Conservation (phyloP, 148 eudicot species). For the Arbutus unedo region DNA sequence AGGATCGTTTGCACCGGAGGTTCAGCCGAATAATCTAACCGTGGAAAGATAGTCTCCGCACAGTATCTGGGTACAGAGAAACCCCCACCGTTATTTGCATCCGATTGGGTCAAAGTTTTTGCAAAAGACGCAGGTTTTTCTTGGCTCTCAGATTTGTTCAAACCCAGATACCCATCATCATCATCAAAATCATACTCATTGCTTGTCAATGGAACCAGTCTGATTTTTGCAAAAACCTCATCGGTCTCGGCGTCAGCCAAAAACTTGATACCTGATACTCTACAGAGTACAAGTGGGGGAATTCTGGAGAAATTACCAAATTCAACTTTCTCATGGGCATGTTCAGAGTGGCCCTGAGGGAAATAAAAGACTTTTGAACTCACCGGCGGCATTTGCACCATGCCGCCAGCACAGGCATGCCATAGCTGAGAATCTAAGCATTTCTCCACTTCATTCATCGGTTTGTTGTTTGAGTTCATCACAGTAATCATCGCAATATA, state of each 20-base stretch:
- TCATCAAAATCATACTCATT: slow-evolving; percentile 31
- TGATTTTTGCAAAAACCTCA: slow-evolving; percentile 75
- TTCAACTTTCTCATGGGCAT: slow-evolving; percentile 51
- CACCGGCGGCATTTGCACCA: slow-evolving; percentile 81
- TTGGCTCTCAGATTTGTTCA: slow-evolving; percentile 27
- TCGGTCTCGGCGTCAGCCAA: slow-evolving; percentile 71
- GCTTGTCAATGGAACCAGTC: slow-evolving; percentile 42
- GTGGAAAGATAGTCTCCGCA: slow-evolving; percentile 88
- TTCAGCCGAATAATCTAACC: slow-evolving; percentile 76
- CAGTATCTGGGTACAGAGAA: slow-evolving; percentile 89
- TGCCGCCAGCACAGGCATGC: slow-evolving; percentile 98
- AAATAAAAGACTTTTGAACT: slow-evolving; percentile 76
- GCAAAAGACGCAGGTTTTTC: slow-evolving; percentile 75
- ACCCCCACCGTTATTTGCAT: slow-evolving; percentile 96
- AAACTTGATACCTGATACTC: slow-evolving; percentile 48
- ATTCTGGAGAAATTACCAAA: slow-evolving; percentile 44
- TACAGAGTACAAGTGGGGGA: slow-evolving; percentile 55
- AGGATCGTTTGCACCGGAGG: slow-evolving; percentile 87
- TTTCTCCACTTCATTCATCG: slow-evolving; percentile 45
- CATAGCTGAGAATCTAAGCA: slow-evolving; percentile 74
- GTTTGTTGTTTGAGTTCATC: slow-evolving; percentile 43
- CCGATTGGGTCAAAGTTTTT: slow-evolving; percentile 90
- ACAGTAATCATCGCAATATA: slow-evolving; percentile 48
- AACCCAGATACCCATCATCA: slow-evolving; percentile 27
- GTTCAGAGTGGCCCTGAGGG: slow-evolving; percentile 93